Base-by-base conservation (phyloP, 2,329 filamentous ascomycete genomes). In the Aspergillus brunneoviolaceus region DNA sequence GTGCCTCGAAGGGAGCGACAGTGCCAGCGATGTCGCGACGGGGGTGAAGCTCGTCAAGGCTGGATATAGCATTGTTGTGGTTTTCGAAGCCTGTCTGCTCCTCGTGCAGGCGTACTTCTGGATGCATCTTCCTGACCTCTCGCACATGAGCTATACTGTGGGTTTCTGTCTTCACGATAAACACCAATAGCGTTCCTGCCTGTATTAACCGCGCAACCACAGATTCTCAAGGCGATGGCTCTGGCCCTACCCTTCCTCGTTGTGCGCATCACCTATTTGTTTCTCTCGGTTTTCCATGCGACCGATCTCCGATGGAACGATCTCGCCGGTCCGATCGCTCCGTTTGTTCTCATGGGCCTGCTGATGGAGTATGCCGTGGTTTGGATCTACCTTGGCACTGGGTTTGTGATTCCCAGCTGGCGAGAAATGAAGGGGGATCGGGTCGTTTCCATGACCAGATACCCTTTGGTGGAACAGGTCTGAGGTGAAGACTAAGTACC, bases 281-380 rank as follows among this genome's bases (percentile, higher is more conserved):
- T 70, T 47, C 59, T 70, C 9, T 70, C 68, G 1, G 61, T 67
- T 1, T 64, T 64, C 39, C 49, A 62, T 16, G 16, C 57, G 14
- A 48, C 48, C 0, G 64, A 64, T 19, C 25, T 53, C 7, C 61
- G 52, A 31, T 71, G 67, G 68, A 64, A 65, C 27, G 55, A 65
- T 10, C 19, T 70, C 12, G 51, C 9, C 1, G 66, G 69, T 25
- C 64, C 64, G 4, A 61, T 69, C 57, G 60, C 60, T 3, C 61
- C 69, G 3, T 66, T 68, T 48, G 35, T 70, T 14, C 31, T 65
- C 1, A 69, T 70, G 68, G 63, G 60, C 1, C 45, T 68, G 23
- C 4, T 69, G 11, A 67, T 67, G 63, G 66, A 67, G 47, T 65
- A 65, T 49, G 49, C 53, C 16, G 58, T 67, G 11, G 60, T 68